phyloP scores from a whole-genome alignment of 225 moss, liverwort and hornwort genomes.

The Sphagnum tenellum region DNA sequence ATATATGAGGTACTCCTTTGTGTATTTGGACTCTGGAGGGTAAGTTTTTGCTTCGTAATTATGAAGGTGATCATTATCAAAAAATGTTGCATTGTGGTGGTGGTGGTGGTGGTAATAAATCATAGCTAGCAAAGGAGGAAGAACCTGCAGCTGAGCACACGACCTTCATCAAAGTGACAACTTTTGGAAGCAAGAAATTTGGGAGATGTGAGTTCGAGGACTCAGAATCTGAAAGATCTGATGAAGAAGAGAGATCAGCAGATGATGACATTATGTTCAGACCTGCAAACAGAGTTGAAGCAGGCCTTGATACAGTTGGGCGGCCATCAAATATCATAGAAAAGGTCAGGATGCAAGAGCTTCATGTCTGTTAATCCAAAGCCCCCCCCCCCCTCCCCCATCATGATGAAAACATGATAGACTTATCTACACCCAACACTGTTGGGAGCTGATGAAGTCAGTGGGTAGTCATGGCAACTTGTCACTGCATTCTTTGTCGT shows the following conservation, averaged over 20 bases:
- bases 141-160: slow-evolving; percentile 81
- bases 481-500: no score
- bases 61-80: no score
- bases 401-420: no score
- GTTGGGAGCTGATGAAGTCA: no score
- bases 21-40: not conserved
- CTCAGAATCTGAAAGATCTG: slow-evolving; percentile 65
- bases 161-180: slow-evolving; percentile 70
- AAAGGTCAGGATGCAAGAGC: slow-evolving; percentile 27
- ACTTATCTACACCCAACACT: no score
- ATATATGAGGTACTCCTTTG: not conserved
- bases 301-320: slow-evolving; percentile 32
- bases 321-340: slow-evolving; percentile 59
- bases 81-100: not conserved
- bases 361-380: no score
- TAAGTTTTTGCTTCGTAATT: not conserved
- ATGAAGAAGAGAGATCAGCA: slow-evolving; percentile 43
- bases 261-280: slow-evolving; percentile 37
- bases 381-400: no score
- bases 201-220: slow-evolving; percentile 85
- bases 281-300: slow-evolving; percentile 15
- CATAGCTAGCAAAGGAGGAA: slow-evolving; percentile 68
- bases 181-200: slow-evolving; percentile 78
- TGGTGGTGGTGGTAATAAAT: no score
- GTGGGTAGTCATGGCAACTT: no score